Base-by-base conservation (phyloP, 73 alveolate species). In the Breviolum minutum region DNA sequence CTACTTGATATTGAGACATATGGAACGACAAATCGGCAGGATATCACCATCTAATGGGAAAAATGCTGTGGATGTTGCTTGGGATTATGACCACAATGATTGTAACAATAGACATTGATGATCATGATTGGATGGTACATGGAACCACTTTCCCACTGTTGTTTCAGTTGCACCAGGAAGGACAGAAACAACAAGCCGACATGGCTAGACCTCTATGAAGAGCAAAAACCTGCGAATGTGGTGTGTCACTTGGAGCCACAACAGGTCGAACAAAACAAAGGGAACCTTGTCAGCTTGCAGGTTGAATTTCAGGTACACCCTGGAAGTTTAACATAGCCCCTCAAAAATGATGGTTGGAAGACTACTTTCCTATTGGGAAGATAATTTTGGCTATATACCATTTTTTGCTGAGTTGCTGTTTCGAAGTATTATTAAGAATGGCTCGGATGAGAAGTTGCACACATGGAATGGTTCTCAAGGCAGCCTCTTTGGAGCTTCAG, bases 201-300 rank as follows among this genome's bases (percentile, higher is more conserved):
- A 11, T 92, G 98, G 98, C 68, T 92, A 22, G 98, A 92, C 86
- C 79, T 92, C 40, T 92, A 40, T 29, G 98, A 92, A n/a, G 68
- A 66, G 66, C 26, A 92, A 80, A 88, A 88, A 8, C 90, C 98
- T 14, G 64, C 82, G 6, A 16, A 26, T 30, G 81, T 74, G 80
- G 98, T 92, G 80, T 92, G 98, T 4, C 22, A 5, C 92, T 83
- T 14, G 92, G 73, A 32, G 0, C 70, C 70, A 48, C 54, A 13
- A 1, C 77, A 22, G 2, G 77, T 14, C n/a, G 17, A 66, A 66
- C 74, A 66, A 66, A 17, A 66, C 74, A 66, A 66, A 17, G 74
- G 11, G 74, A 13, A 17, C 11, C 74, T 66, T 17, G 24, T 40
- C 54, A 40, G 3, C 54, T 40, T 40, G 54, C 54, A 40, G 54